Evolutionary conservation across 257 asterid genomes (phyloP).

Genomic region (Solanum pimpinellifolium): DNA sequence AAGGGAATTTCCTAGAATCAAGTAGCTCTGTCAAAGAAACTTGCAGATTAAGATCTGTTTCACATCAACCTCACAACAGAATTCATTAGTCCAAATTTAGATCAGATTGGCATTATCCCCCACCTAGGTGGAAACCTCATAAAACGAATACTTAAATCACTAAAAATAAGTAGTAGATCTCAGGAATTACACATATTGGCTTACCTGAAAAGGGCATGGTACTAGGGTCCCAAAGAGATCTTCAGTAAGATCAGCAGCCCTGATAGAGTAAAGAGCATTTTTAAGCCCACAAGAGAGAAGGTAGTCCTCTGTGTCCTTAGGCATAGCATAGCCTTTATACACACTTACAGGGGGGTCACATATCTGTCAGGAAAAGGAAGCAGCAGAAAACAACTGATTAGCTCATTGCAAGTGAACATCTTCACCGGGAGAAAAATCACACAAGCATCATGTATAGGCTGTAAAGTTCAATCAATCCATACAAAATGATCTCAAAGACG

Average conservation of each 20-base stretch:
- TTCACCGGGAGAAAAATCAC: neutral
- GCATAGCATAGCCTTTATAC: slow-evolving; percentile 70
- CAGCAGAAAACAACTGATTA: slow-evolving; percentile 3
- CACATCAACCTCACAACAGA: neutral
- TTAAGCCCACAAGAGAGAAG: slow-evolving; percentile 72
- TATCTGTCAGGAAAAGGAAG: slow-evolving; percentile 33
- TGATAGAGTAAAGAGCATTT: slow-evolving; percentile 75
- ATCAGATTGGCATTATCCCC: neutral
- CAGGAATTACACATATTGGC: neutral
- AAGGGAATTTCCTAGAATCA: neutral
- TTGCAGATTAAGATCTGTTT: neutral
- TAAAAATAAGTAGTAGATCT: neutral
- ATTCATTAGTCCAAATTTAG: neutral
- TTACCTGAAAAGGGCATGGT: slow-evolving; percentile 62
- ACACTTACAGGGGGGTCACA: slow-evolving; percentile 92
- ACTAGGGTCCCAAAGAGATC: slow-evolving; percentile 72
- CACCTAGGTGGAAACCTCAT: neutral
- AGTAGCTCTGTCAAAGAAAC: neutral
- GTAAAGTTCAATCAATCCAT: neutral
- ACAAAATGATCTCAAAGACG: neutral
- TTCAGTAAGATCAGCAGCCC: slow-evolving; percentile 64
- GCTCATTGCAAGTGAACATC: neutral
- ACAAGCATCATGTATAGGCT: neutral
- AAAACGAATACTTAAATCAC: neutral
- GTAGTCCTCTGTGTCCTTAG: slow-evolving; percentile 75